Percentiles rank a stretch among this genome's conserved stretches.
phyloP scores from a whole-genome alignment of 345 rosid species.

The Arabidopsis suecica region DNA sequence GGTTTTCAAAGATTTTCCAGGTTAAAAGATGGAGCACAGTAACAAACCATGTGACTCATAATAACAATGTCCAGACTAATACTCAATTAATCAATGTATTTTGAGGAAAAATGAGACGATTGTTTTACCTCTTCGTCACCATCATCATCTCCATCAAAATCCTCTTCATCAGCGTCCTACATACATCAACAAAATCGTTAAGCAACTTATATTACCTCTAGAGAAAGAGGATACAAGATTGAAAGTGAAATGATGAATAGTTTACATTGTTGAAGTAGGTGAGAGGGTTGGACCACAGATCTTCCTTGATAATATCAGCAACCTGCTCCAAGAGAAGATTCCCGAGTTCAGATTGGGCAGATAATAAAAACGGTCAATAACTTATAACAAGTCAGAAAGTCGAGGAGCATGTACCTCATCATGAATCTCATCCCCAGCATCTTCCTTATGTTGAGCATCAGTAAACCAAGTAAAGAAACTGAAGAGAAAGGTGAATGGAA shows the following conservation, averaged over 20 bases:
- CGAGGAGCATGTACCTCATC: constrained; percentile 71
- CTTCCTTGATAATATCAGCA: constrained; percentile 94
- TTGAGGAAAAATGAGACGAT: not conserved
- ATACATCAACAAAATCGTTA: constrained; percentile 8
- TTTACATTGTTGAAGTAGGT: constrained; percentile 82
- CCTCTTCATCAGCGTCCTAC: constrained; percentile 83
- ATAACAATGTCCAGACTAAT: not conserved
- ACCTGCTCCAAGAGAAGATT: constrained; percentile 54
- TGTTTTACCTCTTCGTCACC: constrained; percentile 67
- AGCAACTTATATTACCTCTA: not conserved
- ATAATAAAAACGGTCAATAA: not conserved
- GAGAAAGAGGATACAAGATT: not conserved
- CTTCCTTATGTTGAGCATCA: constrained; percentile 62
- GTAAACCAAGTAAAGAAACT: constrained; percentile 94
- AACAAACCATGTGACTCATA: not conserved
- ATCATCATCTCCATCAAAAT: constrained; percentile 61
- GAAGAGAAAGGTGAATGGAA: constrained; percentile 32
- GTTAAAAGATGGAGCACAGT: not conserved
- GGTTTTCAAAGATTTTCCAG: not conserved
- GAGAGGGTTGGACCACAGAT: constrained; percentile 93
- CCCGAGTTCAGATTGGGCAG: not conserved
- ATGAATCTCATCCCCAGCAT: constrained; percentile 61
- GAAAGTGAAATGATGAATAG: constrained; percentile 1
- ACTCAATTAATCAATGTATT: constrained; percentile 2
- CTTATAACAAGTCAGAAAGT: constrained; percentile 2